Conservation (phyloP, 305 asterid species). For the Solanum hybrid region DNA sequence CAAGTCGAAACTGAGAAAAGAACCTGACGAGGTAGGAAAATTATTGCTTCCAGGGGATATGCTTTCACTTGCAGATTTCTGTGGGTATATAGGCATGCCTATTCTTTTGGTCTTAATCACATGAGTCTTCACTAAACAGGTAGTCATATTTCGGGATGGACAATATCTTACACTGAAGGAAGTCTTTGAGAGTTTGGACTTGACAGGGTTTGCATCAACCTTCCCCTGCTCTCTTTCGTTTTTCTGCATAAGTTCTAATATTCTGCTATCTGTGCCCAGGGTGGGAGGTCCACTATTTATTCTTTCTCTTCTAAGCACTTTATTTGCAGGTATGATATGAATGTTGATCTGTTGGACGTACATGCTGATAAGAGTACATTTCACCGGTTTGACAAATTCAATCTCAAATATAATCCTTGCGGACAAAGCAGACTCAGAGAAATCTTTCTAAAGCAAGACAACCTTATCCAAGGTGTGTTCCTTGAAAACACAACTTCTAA, state of each 20-base stretch:
- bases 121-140: conserved; percentile 34
- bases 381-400: conserved; percentile 91
- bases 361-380: conserved; percentile 97
- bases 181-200: conserved; percentile 91
- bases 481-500: not conserved
- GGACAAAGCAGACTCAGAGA: conserved; percentile 93
- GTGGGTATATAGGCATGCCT: not conserved
- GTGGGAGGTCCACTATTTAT: not conserved
- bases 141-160: conserved; percentile 89
- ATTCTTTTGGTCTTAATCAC: not conserved
- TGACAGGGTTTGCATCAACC: conserved; percentile 60
- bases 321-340: conserved; percentile 72
- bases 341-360: conserved; percentile 84
- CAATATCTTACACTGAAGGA: conserved; percentile 88
- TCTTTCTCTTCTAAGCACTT: conserved; percentile 8
- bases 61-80: conserved; percentile 13
- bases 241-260: not conserved
- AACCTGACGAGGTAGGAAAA: conserved; percentile 79
- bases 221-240: not conserved
- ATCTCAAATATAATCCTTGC: conserved; percentile 93
- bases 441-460: conserved; percentile 86
- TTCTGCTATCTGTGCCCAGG: not conserved
- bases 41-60: conserved; percentile 1
- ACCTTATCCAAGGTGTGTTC: conserved; percentile 75
- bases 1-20: conserved; percentile 75